These are phyloP conservation scores for Cyphellophora europaea DNA, from an alignment of 2,329 filamentous ascomycete species.

Conservation along the genomic window DNA sequence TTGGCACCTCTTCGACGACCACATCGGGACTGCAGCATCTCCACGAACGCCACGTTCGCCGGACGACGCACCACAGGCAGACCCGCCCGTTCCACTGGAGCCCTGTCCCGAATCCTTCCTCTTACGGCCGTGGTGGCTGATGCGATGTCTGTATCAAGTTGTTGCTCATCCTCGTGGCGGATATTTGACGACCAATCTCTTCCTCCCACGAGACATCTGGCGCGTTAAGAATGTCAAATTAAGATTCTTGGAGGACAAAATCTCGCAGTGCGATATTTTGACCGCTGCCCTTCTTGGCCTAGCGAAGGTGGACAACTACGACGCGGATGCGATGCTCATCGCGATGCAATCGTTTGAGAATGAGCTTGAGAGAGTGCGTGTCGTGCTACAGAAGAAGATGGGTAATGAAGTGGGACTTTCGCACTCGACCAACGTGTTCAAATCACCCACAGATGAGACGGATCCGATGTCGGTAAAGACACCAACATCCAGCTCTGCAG, in stretches of 20 bases:
- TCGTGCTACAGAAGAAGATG: slow-evolving; percentile 66
- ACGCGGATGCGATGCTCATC: slow-evolving; percentile 84
- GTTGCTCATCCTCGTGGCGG: slow-evolving; percentile 84
- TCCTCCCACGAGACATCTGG: slow-evolving; percentile 90
- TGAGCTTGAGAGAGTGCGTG: slow-evolving; percentile 78
- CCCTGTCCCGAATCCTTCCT: slow-evolving; percentile 83
- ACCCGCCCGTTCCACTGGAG: slow-evolving; percentile 71
- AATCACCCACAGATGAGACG: slow-evolving; percentile 46
- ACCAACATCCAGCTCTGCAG: slow-evolving; percentile 43
- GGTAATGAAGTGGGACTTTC: slow-evolving; percentile 89
- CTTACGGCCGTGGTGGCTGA: slow-evolving; percentile 94
- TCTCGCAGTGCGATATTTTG: slow-evolving; percentile 80
- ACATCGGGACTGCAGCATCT: slow-evolving; percentile 59
- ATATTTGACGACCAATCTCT: slow-evolving; percentile 83
- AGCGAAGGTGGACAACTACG: slow-evolving; percentile 72
- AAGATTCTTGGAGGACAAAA: slow-evolving; percentile 85
- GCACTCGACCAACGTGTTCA: slow-evolving; percentile 63
- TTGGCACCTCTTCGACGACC: slow-evolving; percentile 72
- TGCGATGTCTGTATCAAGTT: slow-evolving; percentile 89
- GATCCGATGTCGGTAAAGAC: slow-evolving; percentile 25
- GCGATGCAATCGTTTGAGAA: slow-evolving; percentile 87
- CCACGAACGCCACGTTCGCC: slow-evolving; percentile 48
- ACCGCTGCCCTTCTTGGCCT: slow-evolving; percentile 83
- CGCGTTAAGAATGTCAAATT: slow-evolving; percentile 87
- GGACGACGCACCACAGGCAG: slow-evolving; percentile 45